Percentiles rank a stretch among this genome's conserved stretches.
Evolutionary conservation across 257 asterid species (phyloP).

Genomic region (Voacanga thouarsii): DNA sequence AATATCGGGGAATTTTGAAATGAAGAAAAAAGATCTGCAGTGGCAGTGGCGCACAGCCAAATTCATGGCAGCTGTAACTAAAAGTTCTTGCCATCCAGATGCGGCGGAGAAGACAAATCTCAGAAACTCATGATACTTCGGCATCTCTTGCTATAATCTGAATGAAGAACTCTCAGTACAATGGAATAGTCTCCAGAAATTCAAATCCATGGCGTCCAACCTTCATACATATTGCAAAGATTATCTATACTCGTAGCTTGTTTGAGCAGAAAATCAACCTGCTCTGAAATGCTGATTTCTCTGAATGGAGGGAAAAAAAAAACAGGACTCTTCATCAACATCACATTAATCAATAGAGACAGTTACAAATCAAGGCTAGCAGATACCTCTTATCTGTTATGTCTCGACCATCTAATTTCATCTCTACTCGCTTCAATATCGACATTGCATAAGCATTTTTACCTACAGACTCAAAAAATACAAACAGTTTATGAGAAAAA

Average conservation of each 20-base stretch:
- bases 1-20: not conserved
- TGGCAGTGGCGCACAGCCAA: not conserved
- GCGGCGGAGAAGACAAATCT: not conserved
- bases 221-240: slow-evolving; percentile 98
- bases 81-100: slow-evolving; percentile 9
- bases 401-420: slow-evolving; percentile 94
- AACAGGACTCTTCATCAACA: slow-evolving; percentile 9
- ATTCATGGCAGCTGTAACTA: not conserved
- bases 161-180: slow-evolving; percentile 13
- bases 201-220: slow-evolving; percentile 99
- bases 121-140: slow-evolving; percentile 3
- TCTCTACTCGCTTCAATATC: slow-evolving; percentile 76
- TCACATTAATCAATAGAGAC: slow-evolving; percentile 8
- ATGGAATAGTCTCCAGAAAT: slow-evolving; percentile 21
- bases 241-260: slow-evolving; percentile 90
- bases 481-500: not conserved
- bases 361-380: slow-evolving; percentile 17
- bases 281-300: slow-evolving; percentile 71
- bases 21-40: not conserved
- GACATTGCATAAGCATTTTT: slow-evolving; percentile 89
- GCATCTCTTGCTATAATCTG: slow-evolving; percentile 11
- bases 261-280: slow-evolving; percentile 86
- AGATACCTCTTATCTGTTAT: slow-evolving; percentile 68
- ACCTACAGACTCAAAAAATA: slow-evolving; percentile 43
- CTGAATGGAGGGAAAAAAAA: slow-evolving; percentile 38